phyloP scores from a whole-genome alignment of 2,329 filamentous ascomycete species.

The Dendrostoma leiphaemia region DNA sequence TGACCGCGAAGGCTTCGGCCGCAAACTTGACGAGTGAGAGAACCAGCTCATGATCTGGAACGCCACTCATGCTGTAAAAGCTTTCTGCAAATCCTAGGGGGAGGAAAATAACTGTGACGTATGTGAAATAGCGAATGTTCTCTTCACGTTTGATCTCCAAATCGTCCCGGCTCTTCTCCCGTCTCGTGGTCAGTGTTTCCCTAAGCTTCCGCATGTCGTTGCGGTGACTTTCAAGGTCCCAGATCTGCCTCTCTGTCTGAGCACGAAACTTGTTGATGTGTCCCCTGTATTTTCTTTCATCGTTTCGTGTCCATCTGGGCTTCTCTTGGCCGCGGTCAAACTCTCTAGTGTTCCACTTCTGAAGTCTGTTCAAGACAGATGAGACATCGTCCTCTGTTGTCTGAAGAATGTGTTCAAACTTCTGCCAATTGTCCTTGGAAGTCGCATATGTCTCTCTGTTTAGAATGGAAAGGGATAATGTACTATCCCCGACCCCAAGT shows the following conservation, averaged over 20 bases:
- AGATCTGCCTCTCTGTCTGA: background rate
- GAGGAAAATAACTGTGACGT: slow-evolving; percentile 33
- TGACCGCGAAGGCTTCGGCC: slow-evolving; percentile 2
- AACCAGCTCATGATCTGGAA: slow-evolving; percentile 20
- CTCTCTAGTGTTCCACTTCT: slow-evolving; percentile 26
- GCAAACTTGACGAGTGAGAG: slow-evolving; percentile 19
- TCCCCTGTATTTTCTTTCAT: slow-evolving; percentile 29
- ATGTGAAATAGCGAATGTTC: slow-evolving; percentile 32
- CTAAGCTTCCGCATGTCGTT: slow-evolving; percentile 1
- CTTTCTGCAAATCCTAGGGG: slow-evolving; percentile 30
- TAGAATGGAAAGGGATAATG: background rate
- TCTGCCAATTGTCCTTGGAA: slow-evolving; percentile 1
- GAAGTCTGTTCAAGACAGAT: background rate
- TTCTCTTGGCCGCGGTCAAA: slow-evolving; percentile 24
- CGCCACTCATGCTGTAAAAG: slow-evolving; percentile 30
- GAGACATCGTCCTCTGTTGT: slow-evolving; percentile 2
- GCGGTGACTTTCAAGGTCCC: background rate
- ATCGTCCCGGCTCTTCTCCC: slow-evolving; percentile 17
- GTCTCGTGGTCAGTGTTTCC: background rate
- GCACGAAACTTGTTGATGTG: slow-evolving; percentile 13
- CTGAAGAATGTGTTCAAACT: slow-evolving; percentile 1
- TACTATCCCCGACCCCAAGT: background rate
- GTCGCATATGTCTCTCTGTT: background rate
- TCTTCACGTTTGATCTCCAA: slow-evolving; percentile 20
- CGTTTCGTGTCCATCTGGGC: slow-evolving; percentile 31